Percentiles rank a stretch among this genome's conserved stretches.
Conservation (phyloP, 1,284 basidiomycete species). For the Pseudozyma flocculosa region DNA sequence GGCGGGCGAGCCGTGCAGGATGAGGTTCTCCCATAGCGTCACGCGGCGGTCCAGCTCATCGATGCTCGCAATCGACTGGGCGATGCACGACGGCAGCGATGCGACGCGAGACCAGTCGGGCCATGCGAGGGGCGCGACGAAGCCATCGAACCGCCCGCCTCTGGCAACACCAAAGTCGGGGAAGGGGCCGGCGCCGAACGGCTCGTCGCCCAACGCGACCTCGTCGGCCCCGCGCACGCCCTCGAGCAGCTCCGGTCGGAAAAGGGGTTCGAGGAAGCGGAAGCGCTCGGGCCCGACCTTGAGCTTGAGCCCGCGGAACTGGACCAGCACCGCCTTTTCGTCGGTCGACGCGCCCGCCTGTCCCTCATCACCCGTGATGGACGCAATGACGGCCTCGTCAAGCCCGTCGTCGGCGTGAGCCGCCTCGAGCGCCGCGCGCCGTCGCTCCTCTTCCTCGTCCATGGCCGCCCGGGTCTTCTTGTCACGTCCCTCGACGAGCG, state of each 20-base stretch:
- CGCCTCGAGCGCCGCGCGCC: conserved; percentile 76
- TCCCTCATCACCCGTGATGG: conserved; percentile 34
- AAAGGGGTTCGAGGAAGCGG: conserved; percentile 49
- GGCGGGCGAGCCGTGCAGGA: conserved; percentile 48
- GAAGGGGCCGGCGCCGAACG: no score
- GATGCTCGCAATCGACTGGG: conserved; percentile 29
- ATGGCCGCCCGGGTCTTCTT: conserved; percentile 23
- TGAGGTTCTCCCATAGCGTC: conserved; percentile 51
- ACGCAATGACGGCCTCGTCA: conserved; percentile 28
- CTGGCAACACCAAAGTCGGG: no score
- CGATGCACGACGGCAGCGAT: conserved; percentile 35
- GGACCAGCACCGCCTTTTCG: conserved; percentile 27
- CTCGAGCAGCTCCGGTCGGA: conserved; percentile 41
- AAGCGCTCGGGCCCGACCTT: conserved; percentile 41
- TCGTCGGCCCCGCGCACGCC: conserved; percentile 26
- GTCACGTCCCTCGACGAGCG: conserved; percentile 54
- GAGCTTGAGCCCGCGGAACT: conserved; percentile 46
- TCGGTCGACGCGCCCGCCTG: conserved; percentile 34
- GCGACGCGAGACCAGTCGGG: conserved; percentile 18
- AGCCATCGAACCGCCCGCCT: neutral
- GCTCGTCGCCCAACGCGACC: conserved; percentile 23
- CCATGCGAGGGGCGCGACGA: neutral
- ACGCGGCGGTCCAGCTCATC: conserved; percentile 43
- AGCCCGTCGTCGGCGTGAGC: conserved; percentile 56
- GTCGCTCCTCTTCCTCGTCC: conserved; percentile 59